These are phyloP conservation scores for Phlebiopsis flavidoalba DNA, from an alignment of 768 basidiomycete species.

Conservation along the genomic window DNA sequence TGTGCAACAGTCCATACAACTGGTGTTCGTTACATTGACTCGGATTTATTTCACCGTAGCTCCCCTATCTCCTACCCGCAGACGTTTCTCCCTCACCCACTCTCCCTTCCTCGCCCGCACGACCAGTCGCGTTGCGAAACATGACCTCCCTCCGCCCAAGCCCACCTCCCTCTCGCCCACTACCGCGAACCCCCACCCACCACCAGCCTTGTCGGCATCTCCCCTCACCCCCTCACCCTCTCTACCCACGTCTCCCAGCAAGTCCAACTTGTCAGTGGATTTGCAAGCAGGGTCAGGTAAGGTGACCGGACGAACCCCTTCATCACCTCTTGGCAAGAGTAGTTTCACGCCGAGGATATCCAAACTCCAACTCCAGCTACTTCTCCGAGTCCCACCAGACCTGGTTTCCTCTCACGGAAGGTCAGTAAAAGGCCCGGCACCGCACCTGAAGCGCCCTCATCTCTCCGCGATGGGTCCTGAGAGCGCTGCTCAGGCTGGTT, in stretches of 20 bases:
- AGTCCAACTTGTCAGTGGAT: no score
- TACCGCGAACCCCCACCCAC: slow-evolving; percentile 19
- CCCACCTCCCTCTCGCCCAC: slow-evolving; percentile 20
- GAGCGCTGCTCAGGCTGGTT: not conserved
- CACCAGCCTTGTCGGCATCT: not conserved
- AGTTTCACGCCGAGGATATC: not conserved
- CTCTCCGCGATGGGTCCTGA: not conserved
- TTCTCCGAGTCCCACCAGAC: not conserved
- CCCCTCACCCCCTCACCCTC: not conserved
- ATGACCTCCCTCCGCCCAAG: slow-evolving; percentile 20
- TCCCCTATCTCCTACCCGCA: not conserved
- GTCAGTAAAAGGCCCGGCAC: not conserved
- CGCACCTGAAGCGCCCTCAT: not conserved
- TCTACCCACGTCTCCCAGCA: not conserved
- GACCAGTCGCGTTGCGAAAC: not conserved
- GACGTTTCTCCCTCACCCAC: slow-evolving; percentile 1
- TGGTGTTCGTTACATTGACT: no score
- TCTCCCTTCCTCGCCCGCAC: not conserved
- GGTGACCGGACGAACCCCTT: not conserved
- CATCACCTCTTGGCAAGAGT: not conserved
- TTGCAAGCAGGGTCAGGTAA: not conserved
- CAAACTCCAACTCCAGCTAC: not conserved
- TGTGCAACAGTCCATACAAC: not conserved
- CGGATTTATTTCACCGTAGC: not conserved
- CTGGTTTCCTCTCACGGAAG: not conserved